Percentiles rank a stretch among this genome's conserved stretches.
Evolutionary conservation across 192 early-diverging fungal species (phyloP).

Genomic region (Thoreauomyces humboldtii): DNA sequence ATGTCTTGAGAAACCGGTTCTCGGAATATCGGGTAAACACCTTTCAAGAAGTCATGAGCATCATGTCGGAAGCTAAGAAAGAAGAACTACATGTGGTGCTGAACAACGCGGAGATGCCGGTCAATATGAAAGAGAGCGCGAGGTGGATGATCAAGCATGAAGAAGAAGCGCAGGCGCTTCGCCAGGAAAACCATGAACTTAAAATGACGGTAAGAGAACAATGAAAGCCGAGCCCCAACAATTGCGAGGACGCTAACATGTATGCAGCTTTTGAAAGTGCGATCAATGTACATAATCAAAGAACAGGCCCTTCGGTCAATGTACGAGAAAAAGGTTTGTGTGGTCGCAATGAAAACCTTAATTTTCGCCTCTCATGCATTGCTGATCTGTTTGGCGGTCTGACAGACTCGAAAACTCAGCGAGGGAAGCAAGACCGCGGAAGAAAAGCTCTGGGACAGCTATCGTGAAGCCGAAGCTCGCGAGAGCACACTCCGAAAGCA

Average conservation of each 20-base stretch:
- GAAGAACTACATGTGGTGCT: constrained; percentile 45
- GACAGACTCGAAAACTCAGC: constrained; percentile 43
- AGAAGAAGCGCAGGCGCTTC: constrained; percentile 27
- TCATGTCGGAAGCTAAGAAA: constrained; percentile 54
- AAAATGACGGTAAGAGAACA: constrained; percentile 49
- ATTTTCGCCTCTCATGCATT: neutral
- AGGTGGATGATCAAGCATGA: constrained; percentile 44
- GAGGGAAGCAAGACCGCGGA: constrained; percentile 52
- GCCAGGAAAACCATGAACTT: constrained; percentile 47
- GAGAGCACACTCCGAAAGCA: constrained; percentile 49
- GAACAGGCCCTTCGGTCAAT: constrained; percentile 46
- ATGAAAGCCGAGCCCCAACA: no score
- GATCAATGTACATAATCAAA: constrained; percentile 54
- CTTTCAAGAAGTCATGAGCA: constrained; percentile 50
- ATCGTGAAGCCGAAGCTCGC: constrained; percentile 52
- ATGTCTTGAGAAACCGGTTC: constrained; percentile 49
- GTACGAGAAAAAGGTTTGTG: constrained; percentile 45
- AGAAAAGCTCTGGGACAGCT: constrained; percentile 60
- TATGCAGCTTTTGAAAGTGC: constrained; percentile 43
- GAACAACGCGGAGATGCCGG: constrained; percentile 42
- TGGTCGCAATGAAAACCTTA: neutral
- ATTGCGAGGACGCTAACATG: neutral
- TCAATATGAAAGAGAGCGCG: constrained; percentile 33
- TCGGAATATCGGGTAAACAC: constrained; percentile 51
- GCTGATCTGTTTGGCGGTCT: neutral